A percentile compares a stretch with the other conserved stretches of the same genome.
Conservation (phyloP, 768 basidiomycete species). For the Xerocomellus dryophilus region DNA sequence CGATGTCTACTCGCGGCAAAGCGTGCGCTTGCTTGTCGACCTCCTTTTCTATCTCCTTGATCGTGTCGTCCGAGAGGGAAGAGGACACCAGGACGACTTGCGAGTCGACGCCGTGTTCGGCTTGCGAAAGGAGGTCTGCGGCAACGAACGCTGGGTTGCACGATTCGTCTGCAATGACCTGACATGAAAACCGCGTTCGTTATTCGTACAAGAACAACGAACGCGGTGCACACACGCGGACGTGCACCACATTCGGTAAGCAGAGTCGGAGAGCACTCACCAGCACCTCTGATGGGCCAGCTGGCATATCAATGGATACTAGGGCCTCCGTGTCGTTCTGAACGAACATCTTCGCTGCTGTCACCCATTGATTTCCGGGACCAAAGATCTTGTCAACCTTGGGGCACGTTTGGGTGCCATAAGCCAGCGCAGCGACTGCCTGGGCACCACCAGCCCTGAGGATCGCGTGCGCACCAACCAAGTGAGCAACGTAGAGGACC, state of each 20-base stretch:
- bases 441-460: slow-evolving; percentile 96
- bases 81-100: slow-evolving; percentile 93
- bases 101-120: slow-evolving; percentile 97
- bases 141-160: slow-evolving; percentile 89
- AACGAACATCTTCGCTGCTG: slow-evolving; percentile 98
- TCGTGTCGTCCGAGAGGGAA: slow-evolving; percentile 55
- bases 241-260: slow-evolving; percentile 57
- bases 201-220: slow-evolving; percentile 38
- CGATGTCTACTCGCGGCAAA: slow-evolving; percentile 84
- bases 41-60: slow-evolving; percentile 77
- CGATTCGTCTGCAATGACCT: slow-evolving; percentile 94
- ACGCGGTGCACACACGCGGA: slow-evolving; percentile 51
- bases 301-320: slow-evolving; percentile 98
- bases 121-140: slow-evolving; percentile 95
- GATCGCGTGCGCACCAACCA: slow-evolving; percentile 87
- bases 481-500: slow-evolving; percentile 92
- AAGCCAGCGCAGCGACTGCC: slow-evolving; percentile 93
- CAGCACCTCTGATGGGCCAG: slow-evolving; percentile 95
- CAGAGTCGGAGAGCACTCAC: slow-evolving; percentile 40
- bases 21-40: slow-evolving; percentile 85
- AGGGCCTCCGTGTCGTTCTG: slow-evolving; percentile 97
- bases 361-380: slow-evolving; percentile 99
- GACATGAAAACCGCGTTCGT: slow-evolving; percentile 23
- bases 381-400: slow-evolving; percentile 99
- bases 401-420: slow-evolving; percentile 91